Evolutionary conservation across 768 basidiomycete species (phyloP).

Genomic region (Boletus subparvulus): DNA sequence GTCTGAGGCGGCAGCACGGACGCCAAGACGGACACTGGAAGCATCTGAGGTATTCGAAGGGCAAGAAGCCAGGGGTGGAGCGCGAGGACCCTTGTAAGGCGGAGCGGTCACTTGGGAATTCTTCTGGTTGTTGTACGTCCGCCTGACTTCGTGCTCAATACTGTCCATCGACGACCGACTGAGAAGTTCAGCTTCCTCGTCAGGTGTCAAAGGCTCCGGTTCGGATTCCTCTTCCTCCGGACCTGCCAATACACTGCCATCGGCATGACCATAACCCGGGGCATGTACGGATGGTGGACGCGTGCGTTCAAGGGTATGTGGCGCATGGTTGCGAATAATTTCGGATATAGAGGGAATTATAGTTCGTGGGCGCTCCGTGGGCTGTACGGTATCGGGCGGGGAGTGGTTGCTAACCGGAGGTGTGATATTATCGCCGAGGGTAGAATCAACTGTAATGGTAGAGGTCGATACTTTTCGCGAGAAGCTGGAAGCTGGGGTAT

Average conservation of each 20-base stretch:
- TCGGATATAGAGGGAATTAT: slow-evolving; percentile 83
- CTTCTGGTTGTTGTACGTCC: slow-evolving; percentile 62
- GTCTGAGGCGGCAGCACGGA: slow-evolving; percentile 42
- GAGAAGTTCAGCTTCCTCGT: slow-evolving; percentile 63
- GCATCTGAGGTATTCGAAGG: slow-evolving; percentile 59
- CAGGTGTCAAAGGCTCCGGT: slow-evolving; percentile 48
- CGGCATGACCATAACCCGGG: slow-evolving; percentile 48
- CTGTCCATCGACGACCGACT: slow-evolving; percentile 88
- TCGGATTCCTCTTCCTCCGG: slow-evolving; percentile 53
- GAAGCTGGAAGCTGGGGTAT: slow-evolving; percentile 19
- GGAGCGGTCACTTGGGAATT: slow-evolving; percentile 32
- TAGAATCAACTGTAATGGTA: slow-evolving; percentile 31
- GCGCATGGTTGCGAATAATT: slow-evolving; percentile 78
- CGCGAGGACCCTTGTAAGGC: slow-evolving; percentile 45
- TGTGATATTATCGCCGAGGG: slow-evolving; percentile 16
- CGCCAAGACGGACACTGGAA: slow-evolving; percentile 41
- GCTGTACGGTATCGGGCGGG: slow-evolving; percentile 16
- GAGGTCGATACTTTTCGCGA: slow-evolving; percentile 30
- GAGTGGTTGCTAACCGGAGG: slow-evolving; percentile 9
- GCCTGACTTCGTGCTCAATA: slow-evolving; percentile 78
- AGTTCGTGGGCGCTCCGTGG: slow-evolving; percentile 39
- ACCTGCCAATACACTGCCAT: slow-evolving; percentile 42
- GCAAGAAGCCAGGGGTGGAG: slow-evolving; percentile 19
- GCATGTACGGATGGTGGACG: slow-evolving; percentile 46
- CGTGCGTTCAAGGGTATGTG: slow-evolving; percentile 51